Evolutionary conservation across 2,329 filamentous ascomycete species (phyloP), one percentile per base, ranked within the genome.

Genomic region (Monosporascus sp.): DNA sequence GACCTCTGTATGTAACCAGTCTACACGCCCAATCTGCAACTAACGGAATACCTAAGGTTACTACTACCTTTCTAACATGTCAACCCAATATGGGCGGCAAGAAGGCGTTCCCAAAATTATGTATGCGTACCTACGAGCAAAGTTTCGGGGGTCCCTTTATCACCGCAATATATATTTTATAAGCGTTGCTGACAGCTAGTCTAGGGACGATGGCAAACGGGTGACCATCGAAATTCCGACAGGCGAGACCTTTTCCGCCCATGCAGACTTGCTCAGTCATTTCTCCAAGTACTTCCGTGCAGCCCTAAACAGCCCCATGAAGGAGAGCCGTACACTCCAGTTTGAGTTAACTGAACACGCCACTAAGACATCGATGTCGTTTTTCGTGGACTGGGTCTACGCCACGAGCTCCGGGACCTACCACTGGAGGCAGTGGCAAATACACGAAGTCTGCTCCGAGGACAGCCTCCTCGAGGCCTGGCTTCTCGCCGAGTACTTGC

Each of bases 261-360:
- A 53, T 20, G 47, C 48, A 35, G 38, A 50, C 44, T 45, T 53
- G 7, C 47, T 53, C 25, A 24, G 20, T 5, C 27, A 46, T 22
- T 50, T 50, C 22, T 53, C 51, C 18, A 38, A 45, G 27, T 50
- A 50, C 22, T 50, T 53, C 39, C 39, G n/a, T 15, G 15, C 36
- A 5, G 51, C 41, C 17, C 47, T 53, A 15, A 53, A 47, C 2
- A 53, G 39, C 18, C 38, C 27, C n/a, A 48, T 52, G 37, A 15
- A 48, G 20, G 50, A 52, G 37, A 24, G 36, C 6, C 25, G 5
- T 2, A 41, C 45, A 9, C 44, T 38, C 3, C 45, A 49, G 7
- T 52, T 52, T n/a, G 9, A 43, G 15, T 36, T 46, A 5, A 14
- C 4, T 3, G 27, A 45, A 11, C 49, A 36, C 15, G 38, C 27